These are phyloP conservation scores for Sphaceloma murrayae DNA, from an alignment of 2,329 filamentous ascomycete species.

Conservation along the genomic window DNA sequence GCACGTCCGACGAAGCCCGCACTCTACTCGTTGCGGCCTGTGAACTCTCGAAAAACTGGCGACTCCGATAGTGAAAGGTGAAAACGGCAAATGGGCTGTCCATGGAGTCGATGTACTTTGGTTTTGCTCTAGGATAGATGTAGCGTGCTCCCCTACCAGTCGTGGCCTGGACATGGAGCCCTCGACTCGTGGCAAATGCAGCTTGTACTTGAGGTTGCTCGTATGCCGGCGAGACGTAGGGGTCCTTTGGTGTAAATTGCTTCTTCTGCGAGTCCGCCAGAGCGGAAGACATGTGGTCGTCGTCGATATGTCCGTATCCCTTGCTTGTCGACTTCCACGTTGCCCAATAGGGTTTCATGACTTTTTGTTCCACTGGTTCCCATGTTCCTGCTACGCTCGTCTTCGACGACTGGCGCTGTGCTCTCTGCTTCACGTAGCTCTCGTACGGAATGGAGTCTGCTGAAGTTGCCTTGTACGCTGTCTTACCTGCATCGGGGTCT, in stretches of 20 bases:
- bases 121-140: conserved; percentile 29
- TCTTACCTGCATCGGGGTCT: neutral
- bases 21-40: too few relatives aligned
- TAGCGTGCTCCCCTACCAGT: conserved; percentile 32
- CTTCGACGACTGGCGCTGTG: neutral
- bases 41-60: conserved; percentile 25
- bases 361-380: neutral
- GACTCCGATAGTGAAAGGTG: conserved; percentile 39
- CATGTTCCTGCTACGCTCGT: neutral
- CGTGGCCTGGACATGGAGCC: conserved; percentile 28
- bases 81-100: conserved; percentile 38
- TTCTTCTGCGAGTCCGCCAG: neutral
- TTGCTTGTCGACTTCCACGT: conserved; percentile 5
- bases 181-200: conserved; percentile 4
- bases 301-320: conserved; percentile 12
- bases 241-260: conserved; percentile 8
- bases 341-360: conserved; percentile 3
- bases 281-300: neutral
- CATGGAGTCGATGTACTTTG: conserved; percentile 35
- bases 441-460: neutral
- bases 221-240: conserved; percentile 4
- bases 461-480: neutral
- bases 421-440: neutral
- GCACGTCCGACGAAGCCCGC: too few relatives aligned
- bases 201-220: conserved; percentile 12